Evolutionary conservation across 31 red algal species (phyloP), one percentile per base, ranked within the genome.

Genomic region (Odonthalia washingtoniensis): DNA sequence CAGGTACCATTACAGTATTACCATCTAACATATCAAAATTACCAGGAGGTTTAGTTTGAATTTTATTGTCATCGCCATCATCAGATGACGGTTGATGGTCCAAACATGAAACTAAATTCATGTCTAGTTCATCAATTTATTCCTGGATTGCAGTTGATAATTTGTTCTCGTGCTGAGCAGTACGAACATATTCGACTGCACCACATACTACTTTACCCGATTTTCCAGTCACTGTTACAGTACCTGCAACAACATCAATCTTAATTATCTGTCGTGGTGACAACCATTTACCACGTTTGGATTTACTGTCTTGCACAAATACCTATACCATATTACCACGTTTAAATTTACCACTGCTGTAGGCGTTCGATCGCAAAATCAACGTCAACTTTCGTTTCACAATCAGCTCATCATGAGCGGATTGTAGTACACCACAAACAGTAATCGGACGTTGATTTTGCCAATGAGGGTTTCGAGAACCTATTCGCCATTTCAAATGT

Each of bases 111-210:
- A 34, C 64, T 68, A 68, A 34, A 68, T 68, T 68, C 32, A 68
- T 34, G 72, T 75, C 4, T 26, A 75, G 31, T 37, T 75, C 72
- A 37, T 75, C 72, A 75, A 75, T 75, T 38, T 27, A 34, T 6
- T 34, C 24, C 72, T 36, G 4, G 40, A 75, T 40, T 26, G 37
- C 37, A 39, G 31, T 37, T 24, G 31, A 75, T 28, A 75, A 40
- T 28, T 75, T 4, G 41, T 75, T 40, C 37, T 18, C 6, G 28
- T 40, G 4, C 2, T 27, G 72, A 39, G 37, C 72, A 42, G 37
- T 24, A 39, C 37, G 4, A 39, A 75, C 28, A 75, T 75, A 27
- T 40, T 5, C 72, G 72, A 75, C 27, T 37, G 72, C 72, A 27
- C 32, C 72, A 75, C 33, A 75, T 40, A 75, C 40, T 42, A 27